phyloP scores from a whole-genome alignment of 768 basidiomycete species.

The Lyophyllum semitale region DNA sequence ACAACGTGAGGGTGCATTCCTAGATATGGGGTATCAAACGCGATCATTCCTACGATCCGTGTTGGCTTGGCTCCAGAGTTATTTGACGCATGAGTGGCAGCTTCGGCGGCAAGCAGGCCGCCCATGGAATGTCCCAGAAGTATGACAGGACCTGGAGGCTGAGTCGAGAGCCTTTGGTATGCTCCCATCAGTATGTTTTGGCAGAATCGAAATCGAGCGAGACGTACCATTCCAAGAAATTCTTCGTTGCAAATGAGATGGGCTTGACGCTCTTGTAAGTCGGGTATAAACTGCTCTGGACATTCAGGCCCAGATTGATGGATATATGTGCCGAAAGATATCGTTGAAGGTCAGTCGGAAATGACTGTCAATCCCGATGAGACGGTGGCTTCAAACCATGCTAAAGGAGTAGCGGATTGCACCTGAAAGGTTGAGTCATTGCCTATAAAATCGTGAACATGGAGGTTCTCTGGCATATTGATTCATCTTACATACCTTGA shows the following conservation, averaged over 20 bases:
- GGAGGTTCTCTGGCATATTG: conserved; percentile 1
- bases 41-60: conserved; percentile 55
- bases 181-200: neutral
- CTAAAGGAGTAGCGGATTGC: conserved; percentile 9
- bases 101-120: conserved; percentile 58
- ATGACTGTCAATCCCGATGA: conserved; percentile 35
- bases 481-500: conserved; percentile 38
- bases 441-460: conserved; percentile 31
- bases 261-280: conserved; percentile 62
- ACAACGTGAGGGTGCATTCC: conserved; percentile 68
- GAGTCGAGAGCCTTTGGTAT: conserved; percentile 48
- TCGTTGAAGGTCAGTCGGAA: conserved; percentile 55
- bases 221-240: conserved; percentile 56
- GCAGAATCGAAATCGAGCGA: neutral
- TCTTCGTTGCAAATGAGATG: conserved; percentile 48
- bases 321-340: conserved; percentile 38
- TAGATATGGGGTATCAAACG: conserved; percentile 60
- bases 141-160: conserved; percentile 57
- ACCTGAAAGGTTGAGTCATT: conserved; percentile 63
- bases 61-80: conserved; percentile 33
- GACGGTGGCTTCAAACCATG: neutral
- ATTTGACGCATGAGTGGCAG: conserved; percentile 46
- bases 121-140: conserved; percentile 64
- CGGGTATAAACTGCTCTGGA: conserved; percentile 55
- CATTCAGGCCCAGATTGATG: conserved; percentile 32